Evolutionary conservation across 441 rosid genomes (phyloP).

Genomic region (California macrophylla): DNA sequence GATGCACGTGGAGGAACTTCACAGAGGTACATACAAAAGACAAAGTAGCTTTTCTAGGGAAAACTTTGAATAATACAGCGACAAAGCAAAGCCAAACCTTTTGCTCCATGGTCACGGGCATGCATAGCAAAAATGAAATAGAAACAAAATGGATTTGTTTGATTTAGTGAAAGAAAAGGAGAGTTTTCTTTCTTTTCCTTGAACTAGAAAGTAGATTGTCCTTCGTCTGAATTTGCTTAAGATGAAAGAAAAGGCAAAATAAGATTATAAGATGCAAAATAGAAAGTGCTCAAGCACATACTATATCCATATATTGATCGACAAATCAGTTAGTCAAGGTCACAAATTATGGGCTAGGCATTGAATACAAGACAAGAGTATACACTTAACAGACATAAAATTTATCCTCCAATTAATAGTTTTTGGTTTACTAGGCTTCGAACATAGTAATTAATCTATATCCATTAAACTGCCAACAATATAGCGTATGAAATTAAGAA

Average conservation of each 20-base stretch:
- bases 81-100: background rate
- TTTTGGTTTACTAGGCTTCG: background rate
- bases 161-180: background rate
- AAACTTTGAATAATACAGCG: background rate
- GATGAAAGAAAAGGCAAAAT: background rate
- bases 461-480: background rate
- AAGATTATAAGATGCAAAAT: conserved; percentile 1
- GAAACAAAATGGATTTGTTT: conserved; percentile 1
- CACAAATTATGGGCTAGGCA: background rate
- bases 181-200: conserved; percentile 4
- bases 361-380: background rate
- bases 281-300: background rate
- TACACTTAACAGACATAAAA: background rate
- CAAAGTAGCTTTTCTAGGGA: background rate
- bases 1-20: background rate
- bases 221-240: background rate
- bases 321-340: background rate
- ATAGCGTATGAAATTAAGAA: conserved; percentile 8
- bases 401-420: background rate
- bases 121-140: background rate
- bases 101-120: background rate
- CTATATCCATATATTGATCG: background rate
- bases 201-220: background rate
- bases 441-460: conserved; percentile 13
- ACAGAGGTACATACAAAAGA: background rate